These are phyloP conservation scores for Centaurea solstitialis DNA, from an alignment of 129 eudicot species.

Conservation along the genomic window DNA sequence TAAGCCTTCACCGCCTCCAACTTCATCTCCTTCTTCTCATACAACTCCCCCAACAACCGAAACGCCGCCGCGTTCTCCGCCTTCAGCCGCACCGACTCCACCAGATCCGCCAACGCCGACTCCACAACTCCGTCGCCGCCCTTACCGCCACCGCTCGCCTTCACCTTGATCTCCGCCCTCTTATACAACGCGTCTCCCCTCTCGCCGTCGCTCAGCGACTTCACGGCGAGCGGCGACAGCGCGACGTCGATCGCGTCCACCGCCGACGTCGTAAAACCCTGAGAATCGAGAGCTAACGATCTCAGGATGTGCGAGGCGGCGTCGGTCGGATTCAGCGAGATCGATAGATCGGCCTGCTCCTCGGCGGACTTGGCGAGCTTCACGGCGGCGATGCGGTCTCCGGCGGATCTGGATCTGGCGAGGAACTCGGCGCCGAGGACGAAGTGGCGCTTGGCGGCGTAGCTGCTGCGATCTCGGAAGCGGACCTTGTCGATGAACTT, in stretches of 20 bases:
- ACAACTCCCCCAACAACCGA: conserved; percentile 68
- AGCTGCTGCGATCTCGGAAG: conserved; percentile 22
- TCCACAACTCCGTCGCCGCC: conserved; percentile 42
- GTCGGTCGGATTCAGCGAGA: conserved; percentile 53
- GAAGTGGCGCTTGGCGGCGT: conserved; percentile 84
- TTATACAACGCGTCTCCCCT: conserved; percentile 59
- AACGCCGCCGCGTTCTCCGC: conserved; percentile 48
- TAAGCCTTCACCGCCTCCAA: conserved; percentile 62
- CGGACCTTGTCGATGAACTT: conserved; percentile 43
- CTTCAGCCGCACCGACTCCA: conserved; percentile 59
- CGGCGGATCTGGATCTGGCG: conserved; percentile 48
- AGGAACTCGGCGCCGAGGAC: conserved; percentile 71
- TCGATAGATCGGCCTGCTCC: conserved; percentile 60
- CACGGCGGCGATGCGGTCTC: conserved; percentile 29
- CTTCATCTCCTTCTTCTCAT: conserved; percentile 52
- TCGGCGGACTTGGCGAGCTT: conserved; percentile 52
- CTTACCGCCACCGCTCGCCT: conserved; percentile 24
- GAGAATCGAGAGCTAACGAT: conserved; percentile 61
- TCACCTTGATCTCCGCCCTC: conserved; percentile 61
- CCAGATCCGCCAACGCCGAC: conserved; percentile 53
- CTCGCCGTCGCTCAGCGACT: conserved; percentile 59
- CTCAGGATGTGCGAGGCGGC: conserved; percentile 75
- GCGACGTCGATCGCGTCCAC: conserved; percentile 58
- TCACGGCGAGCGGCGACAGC: conserved; percentile 56
- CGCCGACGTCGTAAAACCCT: conserved; percentile 71